Evolutionary conservation across 2,329 filamentous ascomycete genomes (phyloP), one percentile per base, ranked within the genome.

Genomic region (Phyllosticta citriasiana): DNA sequence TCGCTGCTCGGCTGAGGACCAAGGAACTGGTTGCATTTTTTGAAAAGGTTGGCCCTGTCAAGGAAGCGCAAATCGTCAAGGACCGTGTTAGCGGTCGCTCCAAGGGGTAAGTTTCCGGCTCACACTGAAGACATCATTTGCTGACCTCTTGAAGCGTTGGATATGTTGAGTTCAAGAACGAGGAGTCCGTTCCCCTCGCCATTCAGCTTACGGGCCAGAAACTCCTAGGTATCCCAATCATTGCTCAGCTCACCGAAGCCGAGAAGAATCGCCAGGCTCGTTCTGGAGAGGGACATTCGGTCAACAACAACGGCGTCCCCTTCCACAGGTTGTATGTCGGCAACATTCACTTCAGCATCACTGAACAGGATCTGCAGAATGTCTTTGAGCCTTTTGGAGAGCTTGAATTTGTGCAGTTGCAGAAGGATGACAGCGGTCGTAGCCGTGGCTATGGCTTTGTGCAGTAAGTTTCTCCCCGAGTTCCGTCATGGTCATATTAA

Each of bases 311-410:
- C 73, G 88, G 89, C 64, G 88, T 96, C 63, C 94, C 94, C 25
- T 97, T 97, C 80, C 94, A 99, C 78, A 89, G 95, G 68, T 88
- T 99, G 63, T 99, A 97, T 76, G 93, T 99, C 68, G 94, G 94
- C 76, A 99, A 99, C 74, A 97, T 99, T 68, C 94, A 99, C 80
- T 99, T 99, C 83, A 97, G 91, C 74, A 96, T 99, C 74, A 97
- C 91, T 72, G 94, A 99, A 78, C 86, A 88, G 74, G 95, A 99
- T 77, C 81, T 99, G 66, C 88, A 93, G 80, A 91, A 93, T 73
- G 91, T 99, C 64, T 99, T 99, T 75, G 91, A 95, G 78, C 93
- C 94, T 1, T 99, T 97, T 76, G 94, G 94, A 69, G 92, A 96
- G 78, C 87, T 99, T 62, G 94, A 97, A 74, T 97, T 97, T 75